Evolutionary conservation across 441 rosid genomes (phyloP).

Genomic region (Melastoma candidum): DNA sequence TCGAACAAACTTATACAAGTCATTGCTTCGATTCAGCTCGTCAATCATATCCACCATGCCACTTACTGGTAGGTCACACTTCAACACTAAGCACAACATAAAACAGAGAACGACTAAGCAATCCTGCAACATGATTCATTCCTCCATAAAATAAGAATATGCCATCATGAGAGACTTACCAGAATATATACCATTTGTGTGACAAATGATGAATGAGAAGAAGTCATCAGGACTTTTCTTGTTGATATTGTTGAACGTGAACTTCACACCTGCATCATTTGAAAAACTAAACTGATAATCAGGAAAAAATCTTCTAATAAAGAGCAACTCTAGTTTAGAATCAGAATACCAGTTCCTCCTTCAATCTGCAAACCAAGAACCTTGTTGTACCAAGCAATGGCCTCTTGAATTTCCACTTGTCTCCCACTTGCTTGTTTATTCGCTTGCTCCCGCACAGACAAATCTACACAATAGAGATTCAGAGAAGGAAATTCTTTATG

Average conservation of each 20-base stretch:
- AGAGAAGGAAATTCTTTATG: no score
- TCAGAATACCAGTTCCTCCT: conserved; percentile 56
- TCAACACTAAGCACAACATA: conserved; percentile 40
- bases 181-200: conserved; percentile 51
- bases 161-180: conserved; percentile 30
- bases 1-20: conserved; percentile 59
- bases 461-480: conserved; percentile 14
- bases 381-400: conserved; percentile 66
- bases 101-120: conserved; percentile 2
- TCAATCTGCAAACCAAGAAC: conserved; percentile 70
- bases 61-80: conserved; percentile 57
- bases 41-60: conserved; percentile 41
- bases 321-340: neutral
- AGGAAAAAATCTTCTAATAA: conserved; percentile 7
- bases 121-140: neutral
- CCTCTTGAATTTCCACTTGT: conserved; percentile 42
- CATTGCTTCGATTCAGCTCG: conserved; percentile 60
- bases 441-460: conserved; percentile 34
- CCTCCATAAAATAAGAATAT: neutral
- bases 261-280: conserved; percentile 56
- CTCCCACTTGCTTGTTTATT: conserved; percentile 27
- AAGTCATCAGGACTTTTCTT: conserved; percentile 35
- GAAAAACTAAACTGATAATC: conserved; percentile 11
- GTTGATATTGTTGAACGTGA: conserved; percentile 52
- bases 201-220: conserved; percentile 53